These are phyloP conservation scores for Pulveroboletus sp. DNA, from an alignment of 1,284 basidiomycete genomes.

Conservation along the genomic window DNA sequence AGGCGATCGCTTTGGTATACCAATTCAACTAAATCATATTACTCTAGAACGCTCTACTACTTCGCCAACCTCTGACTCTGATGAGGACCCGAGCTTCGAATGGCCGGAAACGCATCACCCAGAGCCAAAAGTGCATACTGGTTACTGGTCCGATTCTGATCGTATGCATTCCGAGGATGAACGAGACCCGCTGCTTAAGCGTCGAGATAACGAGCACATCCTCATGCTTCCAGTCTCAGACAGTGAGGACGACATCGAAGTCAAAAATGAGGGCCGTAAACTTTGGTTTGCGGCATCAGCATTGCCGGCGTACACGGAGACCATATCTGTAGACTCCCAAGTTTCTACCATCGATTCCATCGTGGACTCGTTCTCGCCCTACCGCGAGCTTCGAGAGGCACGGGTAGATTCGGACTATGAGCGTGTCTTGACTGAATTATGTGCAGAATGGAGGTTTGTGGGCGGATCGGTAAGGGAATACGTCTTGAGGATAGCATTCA, in stretches of 20 bases:
- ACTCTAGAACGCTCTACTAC: conserved; percentile 15
- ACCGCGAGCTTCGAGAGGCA: conserved; percentile 51
- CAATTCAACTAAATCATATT: not conserved
- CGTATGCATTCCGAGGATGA: conserved; percentile 21
- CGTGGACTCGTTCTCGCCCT: conserved; percentile 54
- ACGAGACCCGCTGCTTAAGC: conserved; percentile 18
- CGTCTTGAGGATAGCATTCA: not conserved
- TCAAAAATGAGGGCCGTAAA: not conserved
- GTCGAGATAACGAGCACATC: not conserved
- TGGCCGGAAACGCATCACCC: conserved; percentile 16
- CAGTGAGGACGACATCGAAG: conserved; percentile 3
- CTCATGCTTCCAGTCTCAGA: conserved; percentile 13
- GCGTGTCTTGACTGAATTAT: conserved; percentile 36
- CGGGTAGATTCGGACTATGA: conserved; percentile 51
- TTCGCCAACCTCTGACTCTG: conserved; percentile 13
- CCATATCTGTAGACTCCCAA: conserved; percentile 34
- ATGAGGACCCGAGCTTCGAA: conserved; percentile 7
- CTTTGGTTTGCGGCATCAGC: conserved; percentile 32
- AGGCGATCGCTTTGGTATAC: not conserved
- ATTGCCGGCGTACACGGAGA: conserved; percentile 44
- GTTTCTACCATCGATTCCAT: conserved; percentile 42
- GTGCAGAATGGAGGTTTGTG: conserved; percentile 54
- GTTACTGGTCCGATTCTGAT: conserved; percentile 35
- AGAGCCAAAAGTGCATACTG: conserved; percentile 19
- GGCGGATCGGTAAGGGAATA: conserved; percentile 40